Percentiles rank a stretch among this genome's conserved stretches.
Conservation (phyloP, 2,329 filamentous ascomycete genomes). For the Botryosphaeria agaves region DNA sequence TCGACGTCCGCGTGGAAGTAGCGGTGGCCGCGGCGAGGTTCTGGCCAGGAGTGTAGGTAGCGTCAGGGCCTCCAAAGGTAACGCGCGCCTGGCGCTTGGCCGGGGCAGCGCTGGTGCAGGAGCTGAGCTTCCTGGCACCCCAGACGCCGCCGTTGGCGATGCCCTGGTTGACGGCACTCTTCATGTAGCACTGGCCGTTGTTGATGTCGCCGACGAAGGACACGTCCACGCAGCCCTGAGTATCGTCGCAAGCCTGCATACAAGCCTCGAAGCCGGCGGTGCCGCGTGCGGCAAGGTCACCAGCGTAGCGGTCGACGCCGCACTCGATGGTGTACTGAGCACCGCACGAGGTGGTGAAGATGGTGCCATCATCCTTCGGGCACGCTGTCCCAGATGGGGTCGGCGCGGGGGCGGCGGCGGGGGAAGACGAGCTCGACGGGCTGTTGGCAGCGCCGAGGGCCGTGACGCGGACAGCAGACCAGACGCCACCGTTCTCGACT, state of each 20-base stretch:
- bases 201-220: slow-evolving; percentile 4
- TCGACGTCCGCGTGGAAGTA: too few relatives aligned
- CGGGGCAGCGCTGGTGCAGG: neutral
- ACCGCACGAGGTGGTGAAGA: slow-evolving; percentile 7
- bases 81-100: too few relatives aligned
- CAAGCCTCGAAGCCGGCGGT: slow-evolving; percentile 5
- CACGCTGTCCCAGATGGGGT: slow-evolving; percentile 10
- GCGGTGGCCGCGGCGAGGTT: too few relatives aligned
- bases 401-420: slow-evolving; percentile 1
- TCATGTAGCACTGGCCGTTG: slow-evolving; percentile 14
- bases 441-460: neutral
- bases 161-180: slow-evolving; percentile 2
- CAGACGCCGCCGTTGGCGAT: neutral
- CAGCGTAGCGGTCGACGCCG: slow-evolving; percentile 12
- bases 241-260: slow-evolving; percentile 13
- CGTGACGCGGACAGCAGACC: neutral
- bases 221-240: slow-evolving; percentile 14
- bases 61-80: too few relatives aligned
- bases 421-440: slow-evolving; percentile 1
- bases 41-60: too few relatives aligned
- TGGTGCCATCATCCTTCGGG: slow-evolving; percentile 10
- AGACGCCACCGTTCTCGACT: neutral
- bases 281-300: neutral
- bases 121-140: neutral
- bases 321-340: slow-evolving; percentile 13